Percentiles rank a stretch among this genome's conserved stretches.
phyloP scores from a whole-genome alignment of 495 filamentous ascomycete species.

The Bombardia bombarda region DNA sequence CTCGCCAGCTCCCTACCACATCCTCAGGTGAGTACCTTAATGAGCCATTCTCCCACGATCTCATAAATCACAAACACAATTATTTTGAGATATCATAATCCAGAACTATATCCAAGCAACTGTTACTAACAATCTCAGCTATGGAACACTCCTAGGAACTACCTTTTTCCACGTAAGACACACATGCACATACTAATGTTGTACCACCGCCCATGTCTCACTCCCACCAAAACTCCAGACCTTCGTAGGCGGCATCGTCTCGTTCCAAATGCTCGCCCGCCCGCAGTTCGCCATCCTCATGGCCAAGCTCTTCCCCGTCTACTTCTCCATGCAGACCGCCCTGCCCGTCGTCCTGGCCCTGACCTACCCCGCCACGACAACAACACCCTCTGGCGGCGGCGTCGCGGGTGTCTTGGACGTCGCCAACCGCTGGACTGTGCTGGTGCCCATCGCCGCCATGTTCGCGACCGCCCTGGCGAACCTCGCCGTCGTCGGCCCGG shows the following conservation, averaged over 20 bases:
- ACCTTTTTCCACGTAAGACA: slow-evolving; percentile 65
- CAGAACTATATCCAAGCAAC: too few species aligned
- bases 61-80: too few species aligned
- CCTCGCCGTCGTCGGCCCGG: slow-evolving; percentile 57
- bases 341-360: slow-evolving; percentile 66
- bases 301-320: slow-evolving; percentile 71
- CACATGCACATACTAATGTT: neutral
- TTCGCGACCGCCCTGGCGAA: slow-evolving; percentile 60
- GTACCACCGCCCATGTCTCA: neutral
- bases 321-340: slow-evolving; percentile 73
- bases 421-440: slow-evolving; percentile 47
- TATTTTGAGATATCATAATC: too few species aligned
- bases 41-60: too few species aligned
- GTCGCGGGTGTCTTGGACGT: slow-evolving; percentile 48
- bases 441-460: slow-evolving; percentile 58
- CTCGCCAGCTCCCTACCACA: slow-evolving; percentile 66
- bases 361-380: slow-evolving; percentile 58
- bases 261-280: slow-evolving; percentile 65
- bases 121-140: slow-evolving; percentile 50
- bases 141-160: slow-evolving; percentile 70
- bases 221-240: slow-evolving; percentile 38
- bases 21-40: slow-evolving; percentile 60
- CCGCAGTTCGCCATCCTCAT: slow-evolving; percentile 77
- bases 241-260: slow-evolving; percentile 69
- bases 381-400: slow-evolving; percentile 19